Conservation (phyloP, 352 stramenopile species). For the Pythium chondricola region DNA sequence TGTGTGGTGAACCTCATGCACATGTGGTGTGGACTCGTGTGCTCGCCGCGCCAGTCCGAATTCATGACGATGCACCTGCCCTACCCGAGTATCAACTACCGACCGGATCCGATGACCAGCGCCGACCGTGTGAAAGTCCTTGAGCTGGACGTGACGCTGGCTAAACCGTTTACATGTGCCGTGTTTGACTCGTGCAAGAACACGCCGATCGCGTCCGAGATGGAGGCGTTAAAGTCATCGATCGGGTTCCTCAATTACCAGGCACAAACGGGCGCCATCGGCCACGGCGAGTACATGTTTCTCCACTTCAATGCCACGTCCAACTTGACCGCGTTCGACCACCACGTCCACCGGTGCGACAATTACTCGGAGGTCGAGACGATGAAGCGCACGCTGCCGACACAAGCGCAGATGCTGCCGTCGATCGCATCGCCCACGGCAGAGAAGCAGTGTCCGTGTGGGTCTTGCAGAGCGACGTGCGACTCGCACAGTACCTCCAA, state of each 20-base stretch:
- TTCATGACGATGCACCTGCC: constrained; percentile 67
- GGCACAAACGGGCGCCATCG: constrained; percentile 80
- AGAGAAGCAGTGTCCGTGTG: constrained; percentile 72
- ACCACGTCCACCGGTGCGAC: constrained; percentile 60
- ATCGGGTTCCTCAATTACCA: constrained; percentile 88
- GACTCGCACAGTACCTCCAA: constrained; percentile 27
- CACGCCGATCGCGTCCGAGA: constrained; percentile 70
- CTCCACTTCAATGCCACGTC: constrained; percentile 51
- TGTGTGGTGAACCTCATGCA: constrained; percentile 83
- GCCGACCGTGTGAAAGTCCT: constrained; percentile 73
- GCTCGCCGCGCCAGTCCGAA: constrained; percentile 62
- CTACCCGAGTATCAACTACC: constrained; percentile 66
- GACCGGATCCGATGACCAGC: constrained; percentile 67
- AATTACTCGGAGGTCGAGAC: constrained; percentile 67
- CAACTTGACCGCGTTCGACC: constrained; percentile 36
- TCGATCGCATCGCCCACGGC: constrained; percentile 47
- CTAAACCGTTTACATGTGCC: constrained; percentile 61
- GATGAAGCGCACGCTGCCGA: constrained; percentile 34
- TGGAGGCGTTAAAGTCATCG: constrained; percentile 72
- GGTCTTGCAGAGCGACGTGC: constrained; percentile 61
- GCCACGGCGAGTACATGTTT: constrained; percentile 84
- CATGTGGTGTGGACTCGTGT: constrained; percentile 84
- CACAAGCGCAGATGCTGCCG: constrained; percentile 55
- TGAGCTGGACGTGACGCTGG: constrained; percentile 69
- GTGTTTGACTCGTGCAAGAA: constrained; percentile 86